phyloP scores from a whole-genome alignment of 257 asterid species.

The Plectranthus barbatus region DNA sequence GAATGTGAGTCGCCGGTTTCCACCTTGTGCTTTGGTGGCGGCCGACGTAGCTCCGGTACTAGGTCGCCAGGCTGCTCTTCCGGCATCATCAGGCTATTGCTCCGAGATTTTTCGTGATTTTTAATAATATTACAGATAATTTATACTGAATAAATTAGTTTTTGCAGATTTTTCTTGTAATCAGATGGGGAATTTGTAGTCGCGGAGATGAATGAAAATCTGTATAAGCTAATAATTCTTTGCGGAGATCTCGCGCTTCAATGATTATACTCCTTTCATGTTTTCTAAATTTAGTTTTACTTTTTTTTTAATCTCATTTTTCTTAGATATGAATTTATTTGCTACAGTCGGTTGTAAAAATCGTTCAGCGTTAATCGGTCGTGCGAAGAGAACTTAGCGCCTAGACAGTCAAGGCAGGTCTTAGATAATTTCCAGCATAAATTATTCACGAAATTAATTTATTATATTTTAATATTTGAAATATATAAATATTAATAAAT shows the following conservation, averaged over 20 bases:
- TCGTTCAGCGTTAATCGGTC: too few species aligned
- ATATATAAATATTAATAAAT: too few species aligned
- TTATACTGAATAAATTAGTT: neutral
- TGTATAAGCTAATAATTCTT: neutral
- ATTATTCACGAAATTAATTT: too few species aligned
- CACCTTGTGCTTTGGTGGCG: constrained; percentile 11
- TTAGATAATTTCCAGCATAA: too few species aligned
- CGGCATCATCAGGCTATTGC: constrained; percentile 17
- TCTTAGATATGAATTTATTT: neutral
- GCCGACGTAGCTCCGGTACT: neutral
- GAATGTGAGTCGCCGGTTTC: constrained; percentile 15
- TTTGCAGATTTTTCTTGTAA: neutral
- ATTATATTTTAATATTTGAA: too few species aligned
- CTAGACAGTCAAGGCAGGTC: too few species aligned
- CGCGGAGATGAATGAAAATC: neutral
- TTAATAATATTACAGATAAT: neutral
- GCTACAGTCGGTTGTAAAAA: too few species aligned
- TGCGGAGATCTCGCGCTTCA: neutral
- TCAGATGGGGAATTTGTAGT: neutral
- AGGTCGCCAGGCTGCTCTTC: constrained; percentile 19
- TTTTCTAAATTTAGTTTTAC: neutral
- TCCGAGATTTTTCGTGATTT: constrained; percentile 1
- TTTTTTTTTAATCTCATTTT: neutral
- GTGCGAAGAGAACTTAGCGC: too few species aligned
- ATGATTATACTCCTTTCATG: neutral